phyloP scores from a whole-genome alignment of 1,139 yeast genomes.

The Pneumocystis sp. region DNA sequence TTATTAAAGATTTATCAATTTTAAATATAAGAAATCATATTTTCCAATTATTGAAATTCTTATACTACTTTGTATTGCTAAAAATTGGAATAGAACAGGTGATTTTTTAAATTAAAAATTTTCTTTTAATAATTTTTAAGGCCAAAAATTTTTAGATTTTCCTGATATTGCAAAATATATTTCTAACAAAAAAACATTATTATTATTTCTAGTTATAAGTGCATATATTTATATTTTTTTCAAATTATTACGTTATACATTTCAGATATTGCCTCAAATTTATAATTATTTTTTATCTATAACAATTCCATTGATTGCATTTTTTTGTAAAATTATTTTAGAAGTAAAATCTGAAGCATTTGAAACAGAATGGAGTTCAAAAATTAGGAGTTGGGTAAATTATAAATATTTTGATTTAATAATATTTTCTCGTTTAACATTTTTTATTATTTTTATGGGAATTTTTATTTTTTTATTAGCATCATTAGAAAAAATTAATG shows the following conservation, averaged over 20 bases:
- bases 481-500: not conserved
- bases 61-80: constrained; percentile 31
- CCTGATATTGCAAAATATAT: constrained; percentile 31
- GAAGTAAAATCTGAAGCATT: not conserved
- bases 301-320: not conserved
- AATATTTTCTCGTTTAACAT: not conserved
- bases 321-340: not conserved
- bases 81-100: not conserved
- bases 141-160: constrained; percentile 58
- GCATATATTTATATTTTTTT: not conserved
- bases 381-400: not conserved
- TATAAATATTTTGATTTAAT: not conserved
- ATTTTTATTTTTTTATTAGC: not conserved
- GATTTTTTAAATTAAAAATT: constrained; percentile 62
- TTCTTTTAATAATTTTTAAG: constrained; percentile 33
- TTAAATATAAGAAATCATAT: not conserved
- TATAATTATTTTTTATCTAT: not conserved
- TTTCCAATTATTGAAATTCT: not conserved
- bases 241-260: not conserved
- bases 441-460: not conserved
- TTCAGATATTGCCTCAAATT: not conserved
- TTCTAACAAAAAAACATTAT: constrained; percentile 16
- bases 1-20: not conserved
- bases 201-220: constrained; percentile 39
- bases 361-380: not conserved